Evolutionary conservation across 2,329 filamentous ascomycete genomes (phyloP), one percentile per base, ranked within the genome.

Genomic region (Calonectria multiphialidica): DNA sequence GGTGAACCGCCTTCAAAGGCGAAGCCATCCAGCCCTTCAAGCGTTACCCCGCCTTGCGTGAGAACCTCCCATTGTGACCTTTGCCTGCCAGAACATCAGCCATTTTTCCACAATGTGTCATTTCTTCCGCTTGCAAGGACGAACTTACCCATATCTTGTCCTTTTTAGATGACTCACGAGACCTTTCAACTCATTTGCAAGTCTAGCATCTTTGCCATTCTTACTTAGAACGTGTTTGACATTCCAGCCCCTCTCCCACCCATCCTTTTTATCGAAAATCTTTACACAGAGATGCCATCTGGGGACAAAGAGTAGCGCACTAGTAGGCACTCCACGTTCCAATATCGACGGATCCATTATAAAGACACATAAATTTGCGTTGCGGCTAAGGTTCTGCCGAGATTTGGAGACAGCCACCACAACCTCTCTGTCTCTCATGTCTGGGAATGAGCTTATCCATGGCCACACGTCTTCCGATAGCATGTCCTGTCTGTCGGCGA

Each of bases 191-290:
- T 59, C 33, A 28, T 49, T 25, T n/a, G 18, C 21, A n/a, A 64
- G 28, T 15, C n/a, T 64, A 6, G 42, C n/a, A 21, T 35, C 45
- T 50, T 44, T 44, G 12, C 16, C 21, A 15, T 44, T 33, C 5
- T 55, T 35, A 18, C 33, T 57, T 16, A 30, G 21, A 25, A 55
- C 37, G 9, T 40, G 15, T 5, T 55, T 55, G 12, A 57, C 8
- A 25, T 66, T 66, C 63, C 63, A 66, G n/a, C 63, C 47, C n/a
- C 37, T 66, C 5, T 66, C 25, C 47, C 63, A 55, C 16, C 63
- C 63, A 23, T 23, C 30, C 23, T 35, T 65, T 23, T 53, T 37
- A 21, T 53, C 62, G n/a, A 40, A 65, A 13, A 33, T 50, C 16
- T 65, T 65, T 13, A 65, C 33, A 18, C 9, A 33, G n/a, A 65